phyloP scores from a whole-genome alignment of 1,284 basidiomycete species.

The Hemileia vastatrix region DNA sequence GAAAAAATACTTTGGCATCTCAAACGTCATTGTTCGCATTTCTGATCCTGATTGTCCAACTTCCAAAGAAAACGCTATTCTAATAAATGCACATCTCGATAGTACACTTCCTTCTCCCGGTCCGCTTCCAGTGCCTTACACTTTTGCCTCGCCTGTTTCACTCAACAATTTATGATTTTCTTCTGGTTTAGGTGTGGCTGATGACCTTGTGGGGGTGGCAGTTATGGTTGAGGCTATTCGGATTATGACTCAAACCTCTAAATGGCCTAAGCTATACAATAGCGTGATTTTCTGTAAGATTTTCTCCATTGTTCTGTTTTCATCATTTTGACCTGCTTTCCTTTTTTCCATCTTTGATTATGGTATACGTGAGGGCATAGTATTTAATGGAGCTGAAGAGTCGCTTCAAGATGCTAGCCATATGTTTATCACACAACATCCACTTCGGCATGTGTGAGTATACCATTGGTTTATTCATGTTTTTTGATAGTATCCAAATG shows the following conservation, averaged over 20 bases:
- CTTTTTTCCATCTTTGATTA: too few species aligned
- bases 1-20: constrained; percentile 79
- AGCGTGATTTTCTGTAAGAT: constrained; percentile 72
- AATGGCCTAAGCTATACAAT: constrained; percentile 65
- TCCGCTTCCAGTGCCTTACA: constrained; percentile 12
- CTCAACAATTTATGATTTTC: constrained; percentile 49
- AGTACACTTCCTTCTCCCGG: constrained; percentile 51
- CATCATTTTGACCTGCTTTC: too few species aligned
- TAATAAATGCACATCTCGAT: constrained; percentile 86
- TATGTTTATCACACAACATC: constrained; percentile 12
- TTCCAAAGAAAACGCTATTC: constrained; percentile 64
- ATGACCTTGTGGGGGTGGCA: constrained; percentile 54
- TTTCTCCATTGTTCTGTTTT: not conserved
- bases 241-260: constrained; percentile 63
- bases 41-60: constrained; percentile 65
- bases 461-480: not conserved
- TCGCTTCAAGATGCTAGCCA: constrained; percentile 42
- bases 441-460: constrained; percentile 5
- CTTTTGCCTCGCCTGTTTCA: not conserved
- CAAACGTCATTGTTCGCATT: constrained; percentile 79
- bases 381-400: constrained; percentile 94
- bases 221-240: constrained; percentile 84
- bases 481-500: too few species aligned
- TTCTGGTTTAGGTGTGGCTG: constrained; percentile 72
- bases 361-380: too few species aligned